phyloP scores from a whole-genome alignment of 2,329 filamentous ascomycete genomes.

The Fusarium sp. region DNA sequence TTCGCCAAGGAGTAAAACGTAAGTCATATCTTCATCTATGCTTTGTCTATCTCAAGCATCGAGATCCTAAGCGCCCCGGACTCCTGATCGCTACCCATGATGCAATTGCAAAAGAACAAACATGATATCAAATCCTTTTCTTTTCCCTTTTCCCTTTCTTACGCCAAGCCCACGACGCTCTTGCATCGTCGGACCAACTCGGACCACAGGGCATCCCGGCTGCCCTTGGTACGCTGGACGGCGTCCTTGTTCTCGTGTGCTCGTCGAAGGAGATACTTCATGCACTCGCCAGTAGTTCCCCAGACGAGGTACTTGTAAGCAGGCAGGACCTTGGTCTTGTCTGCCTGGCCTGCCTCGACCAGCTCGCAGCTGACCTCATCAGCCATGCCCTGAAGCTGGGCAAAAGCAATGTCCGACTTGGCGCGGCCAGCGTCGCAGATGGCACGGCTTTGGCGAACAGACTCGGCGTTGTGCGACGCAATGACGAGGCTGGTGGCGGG shows the following conservation, averaged over 20 bases:
- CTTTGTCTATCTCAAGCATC: conserved; percentile 42
- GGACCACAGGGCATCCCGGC: conserved; percentile 71
- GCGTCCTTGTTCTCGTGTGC: conserved; percentile 80
- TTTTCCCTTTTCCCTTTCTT: conserved; percentile 23
- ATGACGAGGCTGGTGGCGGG: conserved; percentile 75
- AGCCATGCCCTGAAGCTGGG: conserved; percentile 94
- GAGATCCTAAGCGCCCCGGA: conserved; percentile 43
- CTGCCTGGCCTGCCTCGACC: conserved; percentile 52
- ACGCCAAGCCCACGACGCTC: conserved; percentile 54
- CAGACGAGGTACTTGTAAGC: conserved; percentile 79
- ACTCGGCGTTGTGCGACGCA: conserved; percentile 84
- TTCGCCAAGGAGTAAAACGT: conserved; percentile 35
- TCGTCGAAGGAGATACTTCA: conserved; percentile 79
- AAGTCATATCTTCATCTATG: conserved; percentile 47
- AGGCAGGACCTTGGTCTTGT: conserved; percentile 58
- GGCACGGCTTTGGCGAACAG: conserved; percentile 69
- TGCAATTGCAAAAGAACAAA: conserved; percentile 41
- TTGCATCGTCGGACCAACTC: conserved; percentile 71
- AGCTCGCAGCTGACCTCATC: conserved; percentile 86
- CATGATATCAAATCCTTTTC: conserved; percentile 39
- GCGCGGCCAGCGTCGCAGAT: conserved; percentile 61
- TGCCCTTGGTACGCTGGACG: conserved; percentile 71
- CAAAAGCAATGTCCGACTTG: conserved; percentile 56
- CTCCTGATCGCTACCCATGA: conserved; percentile 48
- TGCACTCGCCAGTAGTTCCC: conserved; percentile 81